Evolutionary conservation across 2,329 filamentous ascomycete species (phyloP).

Genomic region (Tricladium varicosporioides): DNA sequence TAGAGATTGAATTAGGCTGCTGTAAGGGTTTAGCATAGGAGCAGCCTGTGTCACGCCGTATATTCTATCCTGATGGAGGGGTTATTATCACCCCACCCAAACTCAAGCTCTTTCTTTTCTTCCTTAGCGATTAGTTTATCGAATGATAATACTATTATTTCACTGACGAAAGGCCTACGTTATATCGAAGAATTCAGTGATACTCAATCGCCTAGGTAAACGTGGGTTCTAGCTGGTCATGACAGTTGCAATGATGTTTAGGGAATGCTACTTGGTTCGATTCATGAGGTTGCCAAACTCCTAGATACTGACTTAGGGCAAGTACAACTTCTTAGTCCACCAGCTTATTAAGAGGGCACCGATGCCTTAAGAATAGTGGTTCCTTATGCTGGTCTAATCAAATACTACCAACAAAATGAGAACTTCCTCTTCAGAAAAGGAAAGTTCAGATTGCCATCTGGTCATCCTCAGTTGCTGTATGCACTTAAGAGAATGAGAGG

Average conservation of each 20-base stretch:
- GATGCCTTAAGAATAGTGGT: conserved; percentile 1
- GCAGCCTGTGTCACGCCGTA: no score
- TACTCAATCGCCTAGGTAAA: no score
- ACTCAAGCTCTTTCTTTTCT: no score
- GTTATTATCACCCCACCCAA: no score
- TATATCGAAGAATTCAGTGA: no score
- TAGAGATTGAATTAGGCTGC: conserved; percentile 5
- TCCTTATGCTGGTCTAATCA: background rate
- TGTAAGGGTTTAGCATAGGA: no score
- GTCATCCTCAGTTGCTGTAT: conserved; percentile 8
- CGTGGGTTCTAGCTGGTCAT: no score
- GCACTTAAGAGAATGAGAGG: conserved; percentile 2
- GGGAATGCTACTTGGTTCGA: conserved; percentile 7
- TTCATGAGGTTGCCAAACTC: conserved; percentile 7
- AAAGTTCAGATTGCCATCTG: background rate
- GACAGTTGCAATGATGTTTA: conserved; percentile 7
- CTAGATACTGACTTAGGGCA: conserved; percentile 11
- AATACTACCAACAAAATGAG: conserved; percentile 4
- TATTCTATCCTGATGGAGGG: no score
- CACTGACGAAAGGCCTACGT: no score
- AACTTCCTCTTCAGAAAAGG: background rate
- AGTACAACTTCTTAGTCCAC: background rate
- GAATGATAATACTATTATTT: no score
- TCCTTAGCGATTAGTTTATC: no score
- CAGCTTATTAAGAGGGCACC: conserved; percentile 2